A percentile compares a stretch with the other conserved stretches of the same genome.
These are phyloP conservation scores for Zygosaccharomyces sapae DNA, from an alignment of 1,139 yeast genomes.

Conservation along the genomic window DNA sequence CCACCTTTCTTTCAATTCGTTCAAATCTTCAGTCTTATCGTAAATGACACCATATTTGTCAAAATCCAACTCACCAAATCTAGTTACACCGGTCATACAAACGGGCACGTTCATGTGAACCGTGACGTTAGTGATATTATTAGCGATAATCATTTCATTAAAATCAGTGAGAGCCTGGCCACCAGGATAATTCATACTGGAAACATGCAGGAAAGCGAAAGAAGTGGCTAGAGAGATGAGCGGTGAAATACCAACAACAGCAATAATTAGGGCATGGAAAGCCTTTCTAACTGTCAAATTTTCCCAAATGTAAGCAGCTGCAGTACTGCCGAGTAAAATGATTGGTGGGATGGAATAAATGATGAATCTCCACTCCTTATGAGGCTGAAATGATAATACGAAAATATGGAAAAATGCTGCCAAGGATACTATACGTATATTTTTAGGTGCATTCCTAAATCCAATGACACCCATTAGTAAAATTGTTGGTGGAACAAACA, in stretches of 20 bases:
- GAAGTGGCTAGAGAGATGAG: constrained; percentile 44
- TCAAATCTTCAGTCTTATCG: constrained; percentile 66
- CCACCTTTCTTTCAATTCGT: constrained; percentile 45
- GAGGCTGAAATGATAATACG: constrained; percentile 76
- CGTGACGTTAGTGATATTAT: constrained; percentile 29
- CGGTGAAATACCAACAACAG: constrained; percentile 31
- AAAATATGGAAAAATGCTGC: constrained; percentile 53
- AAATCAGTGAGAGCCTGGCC: constrained; percentile 63
- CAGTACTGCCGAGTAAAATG: constrained; percentile 61
- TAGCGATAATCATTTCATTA: constrained; percentile 44
- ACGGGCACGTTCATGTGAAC: constrained; percentile 77
- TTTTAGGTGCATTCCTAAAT: constrained; percentile 37
- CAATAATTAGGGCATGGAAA: constrained; percentile 37
- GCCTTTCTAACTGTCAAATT: constrained; percentile 36
- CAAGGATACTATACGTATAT: constrained; percentile 40
- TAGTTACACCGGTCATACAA: constrained; percentile 83
- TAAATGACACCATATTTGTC: constrained; percentile 44
- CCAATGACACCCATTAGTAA: constrained; percentile 42
- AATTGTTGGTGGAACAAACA: constrained; percentile 59
- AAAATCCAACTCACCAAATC: constrained; percentile 55
- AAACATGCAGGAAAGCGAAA: constrained; percentile 52
- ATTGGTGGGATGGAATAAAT: constrained; percentile 71
- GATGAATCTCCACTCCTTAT: constrained; percentile 92
- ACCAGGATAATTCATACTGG: constrained; percentile 84
- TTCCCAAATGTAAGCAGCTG: constrained; percentile 46